Evolutionary conservation across 2,329 filamentous ascomycete species (phyloP), one percentile per base, ranked within the genome.

Genomic region (Xylaria arbuscula): DNA sequence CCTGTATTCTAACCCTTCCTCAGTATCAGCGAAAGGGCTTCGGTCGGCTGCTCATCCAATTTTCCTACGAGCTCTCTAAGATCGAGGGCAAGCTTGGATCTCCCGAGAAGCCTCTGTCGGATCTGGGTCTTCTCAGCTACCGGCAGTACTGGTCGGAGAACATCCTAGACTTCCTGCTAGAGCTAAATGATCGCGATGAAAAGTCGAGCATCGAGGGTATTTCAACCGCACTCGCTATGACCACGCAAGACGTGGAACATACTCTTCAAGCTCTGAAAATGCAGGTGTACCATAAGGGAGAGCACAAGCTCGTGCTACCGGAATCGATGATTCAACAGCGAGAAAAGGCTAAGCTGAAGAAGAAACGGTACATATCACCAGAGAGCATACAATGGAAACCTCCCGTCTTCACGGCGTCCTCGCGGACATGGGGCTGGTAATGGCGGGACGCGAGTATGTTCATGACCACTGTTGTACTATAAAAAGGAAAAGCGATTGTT

Each of bases 61-160:
- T 99, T 81, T 97, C 93, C 5, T 99, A 99, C 81, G 95, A 98
- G 78, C 89, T 99, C 34, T 96, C 93, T 77, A 97, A 95, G 80
- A 93, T 97, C 67, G 97, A 99, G 82, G 92, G 91, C 74, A 98
- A 97, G 81, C 88, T 98, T 7, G 97, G 97, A 1, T 97, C 94
- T 9, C 97, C 96, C 0, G 96, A 99, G 79, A 99, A 99, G 80
- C 96, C 96, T 0, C 88, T 99, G 1, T 97, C 93, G 42, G 96
- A 99, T 86, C 80, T 99, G 65, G 96, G 96, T 72, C 85, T 99
- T 19, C 84, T 99, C 34, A 94, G 95, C 74, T 99, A 99, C 80
- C 90, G 96, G 58, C 95, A 97, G 72, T 99, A 97, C 81, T 99
- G 96, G 96, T 94, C 94, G 36, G 96, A 99, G 79, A 94, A 93